Evolutionary conservation across 2,329 filamentous ascomycete species (phyloP), one percentile per base, ranked within the genome.

Genomic region (Aspergillus sp.): DNA sequence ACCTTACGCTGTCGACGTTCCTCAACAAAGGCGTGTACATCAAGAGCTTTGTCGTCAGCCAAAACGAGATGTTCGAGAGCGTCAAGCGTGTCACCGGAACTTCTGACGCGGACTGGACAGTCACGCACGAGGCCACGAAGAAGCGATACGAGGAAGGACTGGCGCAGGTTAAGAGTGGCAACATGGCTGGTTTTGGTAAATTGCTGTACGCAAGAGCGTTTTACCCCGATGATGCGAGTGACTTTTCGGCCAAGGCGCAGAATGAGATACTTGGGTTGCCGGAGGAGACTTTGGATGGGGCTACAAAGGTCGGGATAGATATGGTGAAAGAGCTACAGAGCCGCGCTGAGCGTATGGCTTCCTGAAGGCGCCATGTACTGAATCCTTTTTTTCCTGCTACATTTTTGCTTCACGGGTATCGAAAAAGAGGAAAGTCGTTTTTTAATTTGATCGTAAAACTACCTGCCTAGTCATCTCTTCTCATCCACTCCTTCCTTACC

Each of bases 11-110:
- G 9, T 77, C 64, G 7, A 63, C 70, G 36, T 85, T 77, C 65
- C 72, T 75, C 2, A 85, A 87, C 70, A 78, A 80, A 53, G 63
- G 67, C 0, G 67, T 88, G 1, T 84, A 80, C 64, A 64, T 87
- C 11, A 79, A 77, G 7, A 87, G 83, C 61, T 90, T 89, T 74
- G 70, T 75, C 11, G 65, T 87, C 60, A 85, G 74, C 59, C 88
- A 91, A 71, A 79, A 80, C 11, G 87, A 90, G 10, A 90, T 90
- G 77, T 80, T 90, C 56, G 81, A 83, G 45, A 82, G 81, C n/a
- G 73, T 87, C 12, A 80, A 87, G 66, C 81, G 83, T 0, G 86
- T 87, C 4, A 83, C 84, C 0, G 81, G 81, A 0, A 85, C 82
- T 0, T 82, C 75, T 1, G 83, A 87, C 45, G 73, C 71, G 0